These are phyloP conservation scores for Annulohypoxylon moriforme DNA, from an alignment of 495 filamentous ascomycete species.

Conservation along the genomic window DNA sequence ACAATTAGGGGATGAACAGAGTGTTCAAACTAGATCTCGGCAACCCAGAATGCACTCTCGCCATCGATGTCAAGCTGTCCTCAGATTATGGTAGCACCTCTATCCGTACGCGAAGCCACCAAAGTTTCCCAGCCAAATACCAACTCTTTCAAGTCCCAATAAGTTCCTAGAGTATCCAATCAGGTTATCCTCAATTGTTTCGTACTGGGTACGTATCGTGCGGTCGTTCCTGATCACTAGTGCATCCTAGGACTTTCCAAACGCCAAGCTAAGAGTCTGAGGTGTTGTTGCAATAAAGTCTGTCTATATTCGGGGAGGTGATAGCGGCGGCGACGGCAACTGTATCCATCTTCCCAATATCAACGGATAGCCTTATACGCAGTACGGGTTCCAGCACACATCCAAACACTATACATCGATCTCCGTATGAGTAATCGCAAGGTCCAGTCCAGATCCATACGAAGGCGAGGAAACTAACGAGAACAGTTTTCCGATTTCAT, in stretches of 20 bases:
- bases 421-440: neutral
- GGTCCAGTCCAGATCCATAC: neutral
- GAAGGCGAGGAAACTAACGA: neutral
- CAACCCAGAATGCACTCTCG: neutral
- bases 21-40: neutral
- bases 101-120: neutral
- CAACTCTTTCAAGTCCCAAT: neutral
- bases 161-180: neutral
- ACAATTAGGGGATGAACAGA: neutral
- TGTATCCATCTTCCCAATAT: neutral
- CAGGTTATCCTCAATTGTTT: no score
- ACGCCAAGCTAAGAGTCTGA: neutral
- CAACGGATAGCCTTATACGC: neutral
- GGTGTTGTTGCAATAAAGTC: neutral
- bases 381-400: neutral
- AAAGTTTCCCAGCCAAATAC: neutral
- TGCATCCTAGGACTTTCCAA: neutral
- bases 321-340: neutral
- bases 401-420: neutral
- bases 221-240: neutral
- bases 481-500: neutral
- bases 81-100: neutral
- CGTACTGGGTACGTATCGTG: no score
- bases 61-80: neutral
- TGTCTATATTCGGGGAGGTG: neutral